Conservation (phyloP, 148 eudicot species). For the Silene conica region DNA sequence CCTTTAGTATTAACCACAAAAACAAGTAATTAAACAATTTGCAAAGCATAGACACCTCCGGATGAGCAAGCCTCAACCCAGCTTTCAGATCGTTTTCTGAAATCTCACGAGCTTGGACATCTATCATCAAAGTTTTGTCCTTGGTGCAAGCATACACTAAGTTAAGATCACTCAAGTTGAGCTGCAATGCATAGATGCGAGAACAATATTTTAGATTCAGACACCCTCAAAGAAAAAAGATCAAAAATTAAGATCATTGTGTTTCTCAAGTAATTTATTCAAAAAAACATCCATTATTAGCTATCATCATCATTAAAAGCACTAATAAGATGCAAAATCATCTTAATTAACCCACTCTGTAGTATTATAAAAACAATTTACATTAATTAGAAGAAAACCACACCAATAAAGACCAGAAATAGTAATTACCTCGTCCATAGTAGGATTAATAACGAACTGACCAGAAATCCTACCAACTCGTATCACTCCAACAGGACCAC, state of each 20-base stretch:
- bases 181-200: slow-evolving; percentile 44
- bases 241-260: not conserved
- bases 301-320: not conserved
- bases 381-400: not conserved
- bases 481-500: slow-evolving; percentile 89
- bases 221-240: not conserved
- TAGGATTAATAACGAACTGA: slow-evolving; percentile 76
- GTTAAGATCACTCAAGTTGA: slow-evolving; percentile 82
- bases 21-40: slow-evolving; percentile 4
- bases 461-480: slow-evolving; percentile 87
- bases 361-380: not conserved
- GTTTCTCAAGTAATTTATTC: not conserved
- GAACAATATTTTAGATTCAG: not conserved
- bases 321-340: not conserved
- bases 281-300: not conserved
- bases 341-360: not conserved
- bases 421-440: slow-evolving; percentile 85
- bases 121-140: slow-evolving; percentile 95
- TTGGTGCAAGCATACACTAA: slow-evolving; percentile 95
- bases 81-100: slow-evolving; percentile 84
- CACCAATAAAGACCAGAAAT: not conserved
- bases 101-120: slow-evolving; percentile 92
- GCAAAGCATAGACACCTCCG: slow-evolving; percentile 61
- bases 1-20: slow-evolving; percentile 5
- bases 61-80: slow-evolving; percentile 89